These are phyloP conservation scores for Venturia pyrina DNA, from an alignment of 2,329 filamentous ascomycete genomes.

Conservation along the genomic window DNA sequence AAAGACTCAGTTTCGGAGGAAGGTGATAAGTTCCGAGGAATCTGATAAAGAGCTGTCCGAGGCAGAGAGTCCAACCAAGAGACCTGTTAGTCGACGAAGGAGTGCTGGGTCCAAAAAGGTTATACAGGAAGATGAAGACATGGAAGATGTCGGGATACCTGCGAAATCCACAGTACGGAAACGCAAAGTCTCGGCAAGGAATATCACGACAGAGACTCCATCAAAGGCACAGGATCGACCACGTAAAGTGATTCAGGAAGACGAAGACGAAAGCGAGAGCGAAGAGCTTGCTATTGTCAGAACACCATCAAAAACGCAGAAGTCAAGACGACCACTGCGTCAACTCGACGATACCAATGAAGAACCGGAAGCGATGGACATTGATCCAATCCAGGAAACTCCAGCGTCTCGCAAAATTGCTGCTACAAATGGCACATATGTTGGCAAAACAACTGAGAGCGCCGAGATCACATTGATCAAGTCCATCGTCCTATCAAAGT, in stretches of 20 bases:
- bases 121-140: background rate
- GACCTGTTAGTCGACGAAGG: background rate
- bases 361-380: background rate
- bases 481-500: slow-evolving; percentile 30
- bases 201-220: background rate
- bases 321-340: background rate
- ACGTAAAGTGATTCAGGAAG: background rate
- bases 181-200: background rate
- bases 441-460: background rate
- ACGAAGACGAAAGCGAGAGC: background rate
- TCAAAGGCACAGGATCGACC: background rate
- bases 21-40: background rate
- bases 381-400: background rate
- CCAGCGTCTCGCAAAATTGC: background rate
- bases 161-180: background rate
- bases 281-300: background rate
- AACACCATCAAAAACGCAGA: background rate
- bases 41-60: background rate
- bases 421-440: background rate
- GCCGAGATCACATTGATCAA: slow-evolving; percentile 3
- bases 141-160: background rate
- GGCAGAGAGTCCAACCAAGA: background rate
- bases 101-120: background rate
- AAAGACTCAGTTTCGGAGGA: background rate
- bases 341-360: background rate